Conservation (phyloP, 371 early-diverging fungal species). For the Apophysomyces ossiformis region DNA sequence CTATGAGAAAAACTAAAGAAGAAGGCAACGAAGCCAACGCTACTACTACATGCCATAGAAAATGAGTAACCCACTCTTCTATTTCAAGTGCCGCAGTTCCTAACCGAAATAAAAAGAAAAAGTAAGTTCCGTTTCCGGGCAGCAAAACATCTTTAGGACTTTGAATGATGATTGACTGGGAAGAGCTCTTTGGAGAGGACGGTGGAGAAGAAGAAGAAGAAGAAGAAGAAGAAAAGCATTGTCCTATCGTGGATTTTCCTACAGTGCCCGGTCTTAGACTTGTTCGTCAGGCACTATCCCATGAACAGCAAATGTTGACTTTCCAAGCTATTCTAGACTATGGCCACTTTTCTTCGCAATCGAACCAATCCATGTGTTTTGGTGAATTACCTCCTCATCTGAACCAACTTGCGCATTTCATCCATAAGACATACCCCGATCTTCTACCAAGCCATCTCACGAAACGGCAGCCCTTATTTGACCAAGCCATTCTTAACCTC, state of each 20-base stretch:
- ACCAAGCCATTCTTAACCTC: constrained; percentile 51
- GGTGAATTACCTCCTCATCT: constrained; percentile 37
- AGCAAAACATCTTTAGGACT: no score
- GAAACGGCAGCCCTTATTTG: constrained; percentile 40
- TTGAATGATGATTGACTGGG: constrained; percentile 27
- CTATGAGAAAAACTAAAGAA: no score
- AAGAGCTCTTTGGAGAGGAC: constrained; percentile 49
- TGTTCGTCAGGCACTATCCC: constrained; percentile 31
- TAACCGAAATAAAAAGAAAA: no score
- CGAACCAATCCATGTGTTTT: constrained; percentile 52
- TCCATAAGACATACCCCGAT: constrained; percentile 15
- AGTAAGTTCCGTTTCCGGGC: no score
- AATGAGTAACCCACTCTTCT: no score
- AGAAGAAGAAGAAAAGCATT: constrained; percentile 12
- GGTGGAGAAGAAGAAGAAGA: constrained; percentile 17
- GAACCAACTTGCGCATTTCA: constrained; percentile 22
- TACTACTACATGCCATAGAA: no score
- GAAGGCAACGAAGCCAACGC: no score
- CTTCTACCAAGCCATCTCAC: constrained; percentile 30
- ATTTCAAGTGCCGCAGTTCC: no score
- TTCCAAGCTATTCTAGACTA: constrained; percentile 31
- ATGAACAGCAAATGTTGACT: constrained; percentile 40
- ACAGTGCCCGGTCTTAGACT: constrained; percentile 38
- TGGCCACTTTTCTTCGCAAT: constrained; percentile 24
- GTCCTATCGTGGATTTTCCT: not conserved